Conservation (phyloP, 768 basidiomycete genomes). For the Termitomyces sp. region DNA sequence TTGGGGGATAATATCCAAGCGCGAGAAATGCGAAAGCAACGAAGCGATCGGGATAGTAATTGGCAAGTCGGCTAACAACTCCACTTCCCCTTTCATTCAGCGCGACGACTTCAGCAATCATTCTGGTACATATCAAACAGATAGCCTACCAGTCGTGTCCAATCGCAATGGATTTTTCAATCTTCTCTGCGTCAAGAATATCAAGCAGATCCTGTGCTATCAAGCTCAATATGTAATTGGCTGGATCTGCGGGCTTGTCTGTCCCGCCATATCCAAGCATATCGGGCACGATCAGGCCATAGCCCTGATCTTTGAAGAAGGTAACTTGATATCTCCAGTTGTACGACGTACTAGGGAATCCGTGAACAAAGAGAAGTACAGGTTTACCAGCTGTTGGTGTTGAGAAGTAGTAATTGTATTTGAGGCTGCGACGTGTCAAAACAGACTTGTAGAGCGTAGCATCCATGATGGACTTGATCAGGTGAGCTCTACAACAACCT, state of each 20-base stretch:
- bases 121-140: neutral
- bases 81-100: conserved; percentile 29
- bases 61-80: conserved; percentile 31
- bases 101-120: neutral
- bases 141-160: conserved; percentile 39
- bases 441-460: conserved; percentile 22
- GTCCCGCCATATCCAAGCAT: conserved; percentile 51
- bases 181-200: conserved; percentile 32
- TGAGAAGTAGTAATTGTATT: conserved; percentile 31
- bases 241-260: conserved; percentile 35
- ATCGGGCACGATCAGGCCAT: conserved; percentile 44
- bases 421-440: conserved; percentile 25
- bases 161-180: conserved; percentile 29
- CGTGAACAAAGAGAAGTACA: conserved; percentile 38
- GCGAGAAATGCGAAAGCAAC: conserved; percentile 34
- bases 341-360: conserved; percentile 37
- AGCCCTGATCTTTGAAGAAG: conserved; percentile 32
- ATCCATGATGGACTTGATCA: conserved; percentile 7
- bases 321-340: conserved; percentile 36
- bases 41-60: conserved; percentile 33
- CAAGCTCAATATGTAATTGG: conserved; percentile 26
- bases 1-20: conserved; percentile 29
- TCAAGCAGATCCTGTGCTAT: conserved; percentile 36
- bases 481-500: neutral
- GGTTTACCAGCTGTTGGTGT: conserved; percentile 23